phyloP scores from a whole-genome alignment of 768 basidiomycete genomes.

The Flagelloscypha sp. region DNA sequence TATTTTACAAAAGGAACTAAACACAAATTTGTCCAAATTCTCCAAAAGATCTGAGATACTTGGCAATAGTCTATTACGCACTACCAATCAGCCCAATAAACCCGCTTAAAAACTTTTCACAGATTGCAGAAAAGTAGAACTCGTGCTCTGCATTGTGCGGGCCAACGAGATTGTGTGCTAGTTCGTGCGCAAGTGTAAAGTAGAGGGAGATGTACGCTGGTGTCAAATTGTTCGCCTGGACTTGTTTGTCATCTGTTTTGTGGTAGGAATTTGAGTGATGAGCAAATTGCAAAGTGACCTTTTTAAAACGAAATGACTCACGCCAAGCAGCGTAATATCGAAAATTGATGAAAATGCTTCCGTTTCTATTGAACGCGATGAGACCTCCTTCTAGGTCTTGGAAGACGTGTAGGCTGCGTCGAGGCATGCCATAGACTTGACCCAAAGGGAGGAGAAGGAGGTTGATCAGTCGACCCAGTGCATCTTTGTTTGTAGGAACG shows the following conservation, averaged over 20 bases:
- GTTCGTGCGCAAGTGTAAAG: conserved; percentile 87
- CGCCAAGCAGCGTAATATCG: conserved; percentile 85
- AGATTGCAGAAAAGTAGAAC: conserved; percentile 90
- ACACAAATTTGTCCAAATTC: no score
- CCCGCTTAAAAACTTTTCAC: conserved; percentile 66
- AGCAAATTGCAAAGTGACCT: neutral
- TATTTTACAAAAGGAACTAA: no score
- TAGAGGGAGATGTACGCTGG: conserved; percentile 84
- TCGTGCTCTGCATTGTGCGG: conserved; percentile 89
- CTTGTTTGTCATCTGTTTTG: conserved; percentile 73
- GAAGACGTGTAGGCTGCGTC: conserved; percentile 76
- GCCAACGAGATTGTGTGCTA: conserved; percentile 84
- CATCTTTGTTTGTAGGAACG: conserved; percentile 43
- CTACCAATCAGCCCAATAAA: no score
- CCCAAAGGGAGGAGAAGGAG: conserved; percentile 61
- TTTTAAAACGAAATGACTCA: conserved; percentile 33
- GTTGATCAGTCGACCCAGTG: conserved; percentile 64
- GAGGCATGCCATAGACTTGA: conserved; percentile 64
- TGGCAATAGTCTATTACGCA: no score
- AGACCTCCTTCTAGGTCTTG: conserved; percentile 71
- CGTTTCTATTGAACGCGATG: conserved; percentile 91
- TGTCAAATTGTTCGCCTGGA: conserved; percentile 38
- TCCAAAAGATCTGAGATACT: no score
- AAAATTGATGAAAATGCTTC: conserved; percentile 82
- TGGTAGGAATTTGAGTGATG: neutral